Base-by-base conservation (phyloP, 139 green algal genomes). In the Auxenochlorella pyrenoidosa region DNA sequence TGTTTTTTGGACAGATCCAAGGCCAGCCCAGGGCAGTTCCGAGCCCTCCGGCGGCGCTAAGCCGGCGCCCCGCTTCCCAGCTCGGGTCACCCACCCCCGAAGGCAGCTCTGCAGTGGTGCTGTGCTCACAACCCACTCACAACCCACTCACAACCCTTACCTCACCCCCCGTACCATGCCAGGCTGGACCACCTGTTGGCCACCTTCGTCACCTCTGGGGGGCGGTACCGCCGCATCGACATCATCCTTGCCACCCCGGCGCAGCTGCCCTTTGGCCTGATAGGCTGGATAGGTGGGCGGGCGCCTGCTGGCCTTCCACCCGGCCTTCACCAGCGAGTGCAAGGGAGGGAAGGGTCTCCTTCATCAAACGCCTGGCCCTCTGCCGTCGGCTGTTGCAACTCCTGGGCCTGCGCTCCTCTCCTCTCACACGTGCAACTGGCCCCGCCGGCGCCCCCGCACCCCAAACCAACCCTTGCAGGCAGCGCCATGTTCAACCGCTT, bases 131-230 rank as follows among this genome's bases (percentile, higher is more conserved):
- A 58, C 47, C 47, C 47, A n/a, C n/a, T n/a, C n/a, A n/a, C n/a
- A n/a, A n/a, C n/a, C n/a, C n/a, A n/a, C n/a, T n/a, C n/a, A n/a
- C n/a, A n/a, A n/a, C n/a, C n/a, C 63, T 36, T 15, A 36, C n/a
- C 32, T 28, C 34, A 21, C 70, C 22, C 41, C 30, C 43, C 21
- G 3, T 68, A 3, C 32, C 44, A 13, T 38, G 6, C 12, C 75
- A 93, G 90, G 81, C 88, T 90, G 87, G 90, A 93, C 88, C 90
- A 92, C 72, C 22, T 92, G 5, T 91, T 90, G 72, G 89, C 65
- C 40, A 85, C 87, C 47, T 92, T 87, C 71, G 38, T 73, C 28
- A 92, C 87, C 12, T 30, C 71, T 13, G 34, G 36, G 12, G 91
- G 89, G 30, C 79, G 75, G 47, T 40, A 86, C 28, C 87, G 91